Evolutionary conservation across 768 basidiomycete species (phyloP), one percentile per base, ranked within the genome.

Genomic region (Strobilomyces confusus): DNA sequence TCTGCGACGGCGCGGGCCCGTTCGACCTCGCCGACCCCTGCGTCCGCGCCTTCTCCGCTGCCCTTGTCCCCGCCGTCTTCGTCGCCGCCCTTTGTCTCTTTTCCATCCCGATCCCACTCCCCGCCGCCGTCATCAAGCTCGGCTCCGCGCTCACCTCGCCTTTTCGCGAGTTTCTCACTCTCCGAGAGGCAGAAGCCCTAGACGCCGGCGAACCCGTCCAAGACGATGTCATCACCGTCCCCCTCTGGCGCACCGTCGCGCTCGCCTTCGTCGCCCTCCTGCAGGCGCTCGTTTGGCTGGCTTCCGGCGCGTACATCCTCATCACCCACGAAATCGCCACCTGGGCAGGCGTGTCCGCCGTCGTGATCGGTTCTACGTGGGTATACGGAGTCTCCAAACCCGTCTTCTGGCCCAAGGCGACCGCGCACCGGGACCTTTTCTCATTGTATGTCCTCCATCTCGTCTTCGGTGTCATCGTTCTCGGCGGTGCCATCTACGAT

Each of bases 391-490:
- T 80, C 19, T 59, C 76, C 20, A 80, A 82, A 43, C 81, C 85
- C 1, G 69, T 85, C 14, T 61, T 76, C 26, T 72, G 72, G 36
- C 81, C 84, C 0, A 71, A 73, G 6, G 68, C 79, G 1, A 91
- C 86, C 0, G 75, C 79, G 2, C 86, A 85, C 17, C 78, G 70
- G 57, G 87, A 87, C 60, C 68, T 91, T 17, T 80, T 91, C 64
- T 60, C 70, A 1, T 64, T 92, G 2, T 89, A 83, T 60, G 22
- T 76, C 9, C 48, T 75, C 1, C 77, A 84, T 30, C 62, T 88
- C 19, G 55, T 67, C 15, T 70, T 74, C 23, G 78, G 72, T 1
- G 54, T 77, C 0, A 54, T 89, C 1, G 73, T 79, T 13, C 62
- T 88, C 36, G 81, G 80, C 4, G 82, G 82, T 4, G 58, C 73